Percentiles rank a stretch among this genome's conserved stretches.
phyloP scores from a whole-genome alignment of 345 rosid species.

The Salix suchowensis region DNA sequence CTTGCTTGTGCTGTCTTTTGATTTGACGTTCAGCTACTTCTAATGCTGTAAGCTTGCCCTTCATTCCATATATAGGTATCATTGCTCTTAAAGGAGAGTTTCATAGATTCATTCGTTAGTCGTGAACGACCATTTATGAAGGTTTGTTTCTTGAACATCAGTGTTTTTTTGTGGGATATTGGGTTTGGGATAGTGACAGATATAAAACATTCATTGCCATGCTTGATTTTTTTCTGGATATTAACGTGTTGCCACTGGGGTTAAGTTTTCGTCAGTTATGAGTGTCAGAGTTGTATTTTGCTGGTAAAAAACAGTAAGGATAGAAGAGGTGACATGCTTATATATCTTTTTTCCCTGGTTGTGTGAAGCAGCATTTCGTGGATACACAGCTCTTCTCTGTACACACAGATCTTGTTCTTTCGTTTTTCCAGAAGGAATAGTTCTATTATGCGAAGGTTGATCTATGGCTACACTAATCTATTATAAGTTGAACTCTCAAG shows the following conservation, averaged over 20 bases:
- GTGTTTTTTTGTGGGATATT: neutral
- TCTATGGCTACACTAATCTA: conserved; percentile 3
- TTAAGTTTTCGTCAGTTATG: neutral
- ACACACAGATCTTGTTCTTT: conserved; percentile 88
- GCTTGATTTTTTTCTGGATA: neutral
- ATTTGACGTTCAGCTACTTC: neutral
- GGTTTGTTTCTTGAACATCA: conserved; percentile 35
- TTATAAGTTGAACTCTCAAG: conserved; percentile 28
- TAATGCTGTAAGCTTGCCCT: neutral
- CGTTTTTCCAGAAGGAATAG: conserved; percentile 89
- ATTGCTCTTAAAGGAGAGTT: conserved; percentile 86
- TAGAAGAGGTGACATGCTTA: neutral
- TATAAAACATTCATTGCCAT: neutral
- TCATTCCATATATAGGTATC: conserved; percentile 54
- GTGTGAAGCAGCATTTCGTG: conserved; percentile 54
- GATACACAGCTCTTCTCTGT: conserved; percentile 97
- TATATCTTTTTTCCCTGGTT: neutral
- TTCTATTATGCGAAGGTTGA: conserved; percentile 4
- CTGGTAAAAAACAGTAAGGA: neutral
- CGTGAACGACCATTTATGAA: conserved; percentile 86
- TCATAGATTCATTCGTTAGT: conserved; percentile 74
- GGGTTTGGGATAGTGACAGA: neutral
- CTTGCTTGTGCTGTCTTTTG: neutral
- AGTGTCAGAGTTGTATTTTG: neutral
- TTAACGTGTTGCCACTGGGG: neutral